A percentile compares a stretch with the other conserved stretches of the same genome.
phyloP scores from a whole-genome alignment of 257 asterid species.

The Handroanthus guayacan region DNA sequence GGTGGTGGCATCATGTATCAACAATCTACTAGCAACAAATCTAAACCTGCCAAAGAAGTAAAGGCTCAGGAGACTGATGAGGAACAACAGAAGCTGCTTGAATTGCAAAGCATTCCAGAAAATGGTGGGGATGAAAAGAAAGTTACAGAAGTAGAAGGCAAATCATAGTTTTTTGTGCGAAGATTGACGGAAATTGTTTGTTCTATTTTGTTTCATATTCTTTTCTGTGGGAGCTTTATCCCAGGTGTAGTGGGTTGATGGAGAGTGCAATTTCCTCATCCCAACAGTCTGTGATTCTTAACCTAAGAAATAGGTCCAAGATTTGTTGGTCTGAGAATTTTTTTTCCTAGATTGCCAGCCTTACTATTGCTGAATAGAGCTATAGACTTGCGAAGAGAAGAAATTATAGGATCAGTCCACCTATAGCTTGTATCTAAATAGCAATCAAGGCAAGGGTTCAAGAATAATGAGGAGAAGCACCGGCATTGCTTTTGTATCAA shows the following conservation, averaged over 20 bases:
- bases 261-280: conserved; percentile 8
- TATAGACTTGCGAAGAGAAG: background rate
- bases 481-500: too few relatives aligned
- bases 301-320: conserved; percentile 3
- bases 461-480: too few relatives aligned
- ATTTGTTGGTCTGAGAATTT: conserved; percentile 20
- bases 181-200: background rate
- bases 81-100: conserved; percentile 78
- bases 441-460: too few relatives aligned
- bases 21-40: conserved; percentile 70
- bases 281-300: background rate
- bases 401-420: too few relatives aligned
- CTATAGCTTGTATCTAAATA: too few relatives aligned
- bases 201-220: background rate
- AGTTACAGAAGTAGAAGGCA: conserved; percentile 46
- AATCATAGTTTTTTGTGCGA: conserved; percentile 46
- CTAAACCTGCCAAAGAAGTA: conserved; percentile 53
- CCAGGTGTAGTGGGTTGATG: conserved; percentile 29
- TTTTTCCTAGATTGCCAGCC: background rate
- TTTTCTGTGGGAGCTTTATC: background rate
- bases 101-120: conserved; percentile 60
- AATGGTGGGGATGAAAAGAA: conserved; percentile 47
- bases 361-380: background rate
- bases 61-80: conserved; percentile 58
- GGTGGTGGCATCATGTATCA: conserved; percentile 88